Evolutionary conservation across 2,329 filamentous ascomycete genomes (phyloP), one percentile per base, ranked within the genome.

Genomic region (Hypoxylon rubiginosum): DNA sequence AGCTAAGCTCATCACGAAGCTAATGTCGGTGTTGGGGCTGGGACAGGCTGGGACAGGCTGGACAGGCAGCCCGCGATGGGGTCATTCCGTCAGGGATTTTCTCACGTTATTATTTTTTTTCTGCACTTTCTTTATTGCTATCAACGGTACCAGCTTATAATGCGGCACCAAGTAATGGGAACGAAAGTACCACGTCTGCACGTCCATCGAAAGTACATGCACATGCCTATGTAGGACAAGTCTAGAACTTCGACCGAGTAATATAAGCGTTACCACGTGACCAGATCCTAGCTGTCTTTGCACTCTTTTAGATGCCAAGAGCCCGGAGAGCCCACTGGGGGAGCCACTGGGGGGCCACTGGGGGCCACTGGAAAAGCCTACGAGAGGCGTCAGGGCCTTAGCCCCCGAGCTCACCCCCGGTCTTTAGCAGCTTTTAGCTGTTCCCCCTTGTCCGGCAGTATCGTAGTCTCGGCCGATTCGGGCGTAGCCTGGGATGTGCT

Each of bases 401-500:
- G 36, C 3, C 36, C 36, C 36, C 36, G 36, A 39, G 36, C 36
- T 2, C 7, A n/a, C 17, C 39, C n/a, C n/a, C 9, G n/a, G 39
- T 17, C 6, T 8, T 43, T 43, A 41, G 13, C 36, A 7, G 39
- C 34, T 36, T 15, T 36, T 13, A 11, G 15, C 52, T 36, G 11
- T 36, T n/a, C 7, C 34, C 50, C 32, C 34, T 15, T 13, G 36
- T 21, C 62, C 62, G 62, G 66, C 62, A 66, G 61, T 56, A 45
- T 57, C 26, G 39, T 65, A 54, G 58, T 64, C 64, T 69, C 67
- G 67, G 67, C 67, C 67, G 67, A 61, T 69, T 69, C 63, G 58
- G 53, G 63, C 19, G 53, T 63, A 64, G 60, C 53, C 49, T 41
- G n/a, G n/a, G 56, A 48, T 62, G 61, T 52, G 53, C 49, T 43